These are phyloP conservation scores for Hibiscus syriacus DNA, from an alignment of 345 rosid genomes.

Conservation along the genomic window DNA sequence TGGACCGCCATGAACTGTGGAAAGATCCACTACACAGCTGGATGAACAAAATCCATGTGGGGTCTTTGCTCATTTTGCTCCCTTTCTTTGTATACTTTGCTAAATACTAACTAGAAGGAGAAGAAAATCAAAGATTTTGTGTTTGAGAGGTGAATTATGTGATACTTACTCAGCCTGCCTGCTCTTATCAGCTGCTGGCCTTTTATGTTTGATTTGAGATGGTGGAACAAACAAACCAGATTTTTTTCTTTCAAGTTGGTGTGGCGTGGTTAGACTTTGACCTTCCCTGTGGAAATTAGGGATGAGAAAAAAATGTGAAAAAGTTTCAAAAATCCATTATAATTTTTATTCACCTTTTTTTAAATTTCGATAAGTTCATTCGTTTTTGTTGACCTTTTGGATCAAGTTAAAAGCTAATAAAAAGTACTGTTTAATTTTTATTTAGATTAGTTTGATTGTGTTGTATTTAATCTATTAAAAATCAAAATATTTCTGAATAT, in stretches of 20 bases:
- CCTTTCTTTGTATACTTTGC: not conserved
- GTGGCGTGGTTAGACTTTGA: not conserved
- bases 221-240: not conserved
- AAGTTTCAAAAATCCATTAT: too few species aligned
- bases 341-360: too few species aligned
- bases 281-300: not conserved
- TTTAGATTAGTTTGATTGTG: too few species aligned
- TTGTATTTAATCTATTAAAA: too few species aligned
- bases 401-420: too few species aligned
- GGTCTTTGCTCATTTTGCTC: not conserved
- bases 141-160: not conserved
- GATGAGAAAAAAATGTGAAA: too few species aligned
- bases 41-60: slow-evolving; percentile 22
- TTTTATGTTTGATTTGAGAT: not conserved
- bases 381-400: too few species aligned
- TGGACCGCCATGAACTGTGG: slow-evolving; percentile 8
- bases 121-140: not conserved
- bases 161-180: not conserved
- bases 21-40: slow-evolving; percentile 19
- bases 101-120: not conserved
- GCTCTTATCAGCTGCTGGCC: not conserved
- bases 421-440: too few species aligned
- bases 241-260: not conserved
- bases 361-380: too few species aligned
- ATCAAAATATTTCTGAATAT: too few species aligned